Conservation (phyloP, 192 early-diverging fungal species). For the Rhizophagus clarus region DNA sequence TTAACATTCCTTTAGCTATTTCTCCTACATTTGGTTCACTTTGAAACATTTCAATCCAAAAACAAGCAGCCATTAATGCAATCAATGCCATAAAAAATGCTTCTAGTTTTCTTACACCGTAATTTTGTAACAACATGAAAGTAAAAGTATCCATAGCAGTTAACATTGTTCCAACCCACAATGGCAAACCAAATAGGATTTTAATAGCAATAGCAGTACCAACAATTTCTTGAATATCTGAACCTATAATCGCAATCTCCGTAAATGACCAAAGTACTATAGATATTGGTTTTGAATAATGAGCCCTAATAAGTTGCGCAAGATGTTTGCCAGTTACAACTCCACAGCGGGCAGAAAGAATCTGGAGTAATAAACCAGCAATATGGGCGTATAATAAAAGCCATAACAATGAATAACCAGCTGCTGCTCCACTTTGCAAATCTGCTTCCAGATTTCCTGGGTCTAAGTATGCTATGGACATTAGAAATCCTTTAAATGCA, state of each 20-base stretch:
- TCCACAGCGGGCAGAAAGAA: conserved; percentile 60
- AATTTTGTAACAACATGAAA: conserved; percentile 67
- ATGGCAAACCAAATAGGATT: conserved; percentile 67
- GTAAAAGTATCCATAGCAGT: conserved; percentile 80
- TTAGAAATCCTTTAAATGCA: conserved; percentile 37
- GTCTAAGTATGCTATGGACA: conserved; percentile 69
- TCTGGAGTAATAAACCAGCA: conserved; percentile 64
- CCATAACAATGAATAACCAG: conserved; percentile 70
- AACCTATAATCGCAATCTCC: conserved; percentile 69
- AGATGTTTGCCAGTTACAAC: conserved; percentile 67
- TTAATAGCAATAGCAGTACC: conserved; percentile 88
- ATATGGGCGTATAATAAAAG: conserved; percentile 64
- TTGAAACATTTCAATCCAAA: conserved; percentile 67
- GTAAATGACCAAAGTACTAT: conserved; percentile 60
- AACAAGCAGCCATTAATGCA: conserved; percentile 72
- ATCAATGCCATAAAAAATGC: conserved; percentile 74
- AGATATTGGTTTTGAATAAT: conserved; percentile 52
- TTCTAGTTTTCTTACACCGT: conserved; percentile 72
- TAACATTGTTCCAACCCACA: conserved; percentile 75
- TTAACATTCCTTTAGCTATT: conserved; percentile 54
- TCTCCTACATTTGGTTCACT: conserved; percentile 49
- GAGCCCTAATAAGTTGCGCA: conserved; percentile 51
- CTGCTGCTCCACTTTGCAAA: conserved; percentile 69
- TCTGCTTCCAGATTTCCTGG: conserved; percentile 73
- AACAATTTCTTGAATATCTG: conserved; percentile 81